Percentiles rank a stretch among this genome's conserved stretches.
These are phyloP conservation scores for Candida chauliodis DNA, from an alignment of 805 yeast genomes.

Conservation along the genomic window DNA sequence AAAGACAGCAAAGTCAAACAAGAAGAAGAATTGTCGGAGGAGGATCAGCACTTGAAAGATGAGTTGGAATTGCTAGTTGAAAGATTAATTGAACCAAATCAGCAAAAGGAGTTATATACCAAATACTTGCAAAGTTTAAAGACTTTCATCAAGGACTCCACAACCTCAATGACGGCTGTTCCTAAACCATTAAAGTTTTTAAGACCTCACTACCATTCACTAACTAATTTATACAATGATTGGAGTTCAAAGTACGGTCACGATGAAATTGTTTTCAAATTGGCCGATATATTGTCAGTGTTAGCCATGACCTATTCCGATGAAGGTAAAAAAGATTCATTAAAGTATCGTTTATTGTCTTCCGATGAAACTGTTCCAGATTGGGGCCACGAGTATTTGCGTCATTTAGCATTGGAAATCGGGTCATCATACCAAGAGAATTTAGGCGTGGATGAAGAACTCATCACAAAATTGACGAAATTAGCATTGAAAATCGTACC, in stretches of 20 bases:
- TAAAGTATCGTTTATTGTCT: slow-evolving; percentile 67
- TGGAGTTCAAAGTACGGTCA: slow-evolving; percentile 48
- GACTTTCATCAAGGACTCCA: slow-evolving; percentile 79
- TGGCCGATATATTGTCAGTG: slow-evolving; percentile 89
- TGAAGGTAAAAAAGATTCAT: slow-evolving; percentile 71
- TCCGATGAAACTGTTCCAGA: slow-evolving; percentile 57
- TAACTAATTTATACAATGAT: slow-evolving; percentile 59
- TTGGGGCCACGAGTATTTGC: slow-evolving; percentile 98
- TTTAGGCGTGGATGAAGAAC: slow-evolving; percentile 32
- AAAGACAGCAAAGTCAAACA: slow-evolving; percentile 14
- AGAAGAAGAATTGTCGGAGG: slow-evolving; percentile 90
- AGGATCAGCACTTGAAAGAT: slow-evolving; percentile 81
- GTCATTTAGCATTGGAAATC: slow-evolving; percentile 92
- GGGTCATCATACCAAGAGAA: slow-evolving; percentile 76
- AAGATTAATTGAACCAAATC: slow-evolving; percentile 56
- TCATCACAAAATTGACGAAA: slow-evolving; percentile 46
- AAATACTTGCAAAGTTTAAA: slow-evolving; percentile 70
- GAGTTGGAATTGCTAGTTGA: slow-evolving; percentile 87
- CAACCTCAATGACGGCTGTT: slow-evolving; percentile 98
- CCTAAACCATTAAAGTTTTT: slow-evolving; percentile 97
- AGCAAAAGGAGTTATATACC: slow-evolving; percentile 44
- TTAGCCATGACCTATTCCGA: slow-evolving; percentile 93
- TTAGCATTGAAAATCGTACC: slow-evolving; percentile 80
- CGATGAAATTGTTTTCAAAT: slow-evolving; percentile 43
- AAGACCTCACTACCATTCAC: slow-evolving; percentile 76